Conservation (phyloP, 345 rosid species). For the Rhodamnia argentea region DNA sequence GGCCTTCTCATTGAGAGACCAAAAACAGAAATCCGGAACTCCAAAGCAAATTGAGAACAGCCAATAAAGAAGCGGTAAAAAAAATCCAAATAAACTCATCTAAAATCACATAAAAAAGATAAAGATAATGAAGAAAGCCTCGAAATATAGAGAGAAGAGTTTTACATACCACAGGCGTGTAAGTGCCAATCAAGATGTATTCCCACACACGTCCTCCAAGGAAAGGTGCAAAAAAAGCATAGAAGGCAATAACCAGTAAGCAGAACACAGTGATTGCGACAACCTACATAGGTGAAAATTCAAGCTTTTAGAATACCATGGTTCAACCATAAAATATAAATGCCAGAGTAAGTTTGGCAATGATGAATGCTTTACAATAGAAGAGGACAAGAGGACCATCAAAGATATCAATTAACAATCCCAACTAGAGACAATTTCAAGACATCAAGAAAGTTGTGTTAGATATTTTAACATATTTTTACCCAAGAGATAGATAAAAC, state of each 20-base stretch:
- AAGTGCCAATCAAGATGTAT: constrained; percentile 49
- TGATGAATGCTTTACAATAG: background rate
- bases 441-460: background rate
- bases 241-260: constrained; percentile 80
- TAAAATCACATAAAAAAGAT: background rate
- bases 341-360: background rate
- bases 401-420: background rate
- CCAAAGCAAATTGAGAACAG: background rate
- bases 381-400: background rate
- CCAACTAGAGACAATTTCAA: background rate
- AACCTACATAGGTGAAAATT: constrained; percentile 42
- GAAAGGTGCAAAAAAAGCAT: constrained; percentile 94
- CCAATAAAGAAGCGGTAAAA: background rate
- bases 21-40: background rate
- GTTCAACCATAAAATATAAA: background rate
- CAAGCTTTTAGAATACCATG: background rate
- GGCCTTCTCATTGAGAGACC: background rate
- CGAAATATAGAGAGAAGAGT: background rate
- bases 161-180: constrained; percentile 86
- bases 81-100: background rate
- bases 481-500: background rate
- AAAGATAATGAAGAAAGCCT: background rate
- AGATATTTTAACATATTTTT: background rate
- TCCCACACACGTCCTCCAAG: constrained; percentile 92
- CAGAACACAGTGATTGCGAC: constrained; percentile 96